Evolutionary conservation across 2,329 filamentous ascomycete genomes (phyloP), one percentile per base, ranked within the genome.

Genomic region (Penicillium sp.): DNA sequence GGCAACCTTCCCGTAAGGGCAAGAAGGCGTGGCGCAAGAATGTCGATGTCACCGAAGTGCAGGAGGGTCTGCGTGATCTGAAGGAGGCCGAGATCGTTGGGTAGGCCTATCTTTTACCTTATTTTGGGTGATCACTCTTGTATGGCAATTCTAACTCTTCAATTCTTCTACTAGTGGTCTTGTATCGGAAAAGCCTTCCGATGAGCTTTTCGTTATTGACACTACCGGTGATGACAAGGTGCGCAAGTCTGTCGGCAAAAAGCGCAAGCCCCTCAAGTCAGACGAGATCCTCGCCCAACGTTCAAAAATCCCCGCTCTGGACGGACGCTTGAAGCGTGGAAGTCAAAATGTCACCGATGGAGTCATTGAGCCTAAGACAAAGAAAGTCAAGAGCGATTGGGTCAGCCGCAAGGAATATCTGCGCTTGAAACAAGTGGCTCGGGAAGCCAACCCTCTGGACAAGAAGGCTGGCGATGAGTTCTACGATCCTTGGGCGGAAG

Each of bases 21-120:
- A 97, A 97, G 75, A 97, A 95, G 76, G 92, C 93, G 28, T 99
- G 93, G 93, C 82, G 93, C 66, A 99, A 97, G 72, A 95, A 99
- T 74, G 89, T 99, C 71, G 89, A 99, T 72, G 82, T 97, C 54
- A 86, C 88, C 25, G 86, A 95, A 55, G 82, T 99, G 22, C 81
- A 92, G 63, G 75, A 86, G 46, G 93, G 93, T 53, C 81, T 99
- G 29, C 86, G 90, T 55, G 80, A 87, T 64, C 76, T 95, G 58
- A 89, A 93, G 63, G 87, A 95, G 51, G 88, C 97, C 75, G 86
- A 96, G 54, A 93, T 95, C 59, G 81, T 86, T 77, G 93, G 93
- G 89, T 92, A 77, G 45, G 50, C 45, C 39, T 44, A 25, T 39
- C 19, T 31, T 27, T 31, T 29, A 22, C 28, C 38, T 16, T 5